Evolutionary conservation across 192 early-diverging fungal genomes (phyloP), one percentile per base, ranked within the genome.

Genomic region (Coemansia sp.): DNA sequence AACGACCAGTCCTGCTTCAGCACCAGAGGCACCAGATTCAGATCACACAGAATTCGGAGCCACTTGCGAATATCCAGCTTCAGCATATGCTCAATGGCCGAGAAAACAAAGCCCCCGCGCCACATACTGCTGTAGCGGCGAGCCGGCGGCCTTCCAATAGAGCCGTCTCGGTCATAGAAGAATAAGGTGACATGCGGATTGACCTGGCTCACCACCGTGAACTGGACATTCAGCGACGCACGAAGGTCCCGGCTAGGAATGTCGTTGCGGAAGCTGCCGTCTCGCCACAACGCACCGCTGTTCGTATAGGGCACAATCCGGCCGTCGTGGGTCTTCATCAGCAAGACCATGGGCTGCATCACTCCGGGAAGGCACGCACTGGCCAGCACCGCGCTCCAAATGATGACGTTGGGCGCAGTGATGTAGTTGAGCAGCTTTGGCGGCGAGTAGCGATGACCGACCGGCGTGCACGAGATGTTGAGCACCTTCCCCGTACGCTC

Each of bases 181-280:
- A 95, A 95, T 59, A 88, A 39, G 13, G 82, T 69, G 8, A 98
- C 73, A 64, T 95, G 91, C 25, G 92, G 92, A 56, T 95, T 94
- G 22, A 90, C 85, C 62, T 92, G 90, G 57, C 77, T 77, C 10
- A 92, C 89, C 18, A 95, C 76, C 7, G 85, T 88, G 60, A 86
- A 89, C 46, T 89, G 88, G 47, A 95, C 88, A 56, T 90, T 88
- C 47, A 88, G 88, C 38, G 82, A 75, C 25, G 78, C 81, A 17
- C 89, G 77, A 35, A 95, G 64, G 22, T 84, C 80, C 37, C 81
- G 70, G 37, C 82, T 77, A 13, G 94, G 92, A 23, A 88, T 84
- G 38, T 88, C 88, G 21, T 82, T 85, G 32, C 85, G 76, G 30
- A 98, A 76, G 20, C 84, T 86, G 9, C 94, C 94, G 66, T 98